phyloP scores from a whole-genome alignment of 176 grass and related monocot genomes.

The Cymbopogon citratus region DNA sequence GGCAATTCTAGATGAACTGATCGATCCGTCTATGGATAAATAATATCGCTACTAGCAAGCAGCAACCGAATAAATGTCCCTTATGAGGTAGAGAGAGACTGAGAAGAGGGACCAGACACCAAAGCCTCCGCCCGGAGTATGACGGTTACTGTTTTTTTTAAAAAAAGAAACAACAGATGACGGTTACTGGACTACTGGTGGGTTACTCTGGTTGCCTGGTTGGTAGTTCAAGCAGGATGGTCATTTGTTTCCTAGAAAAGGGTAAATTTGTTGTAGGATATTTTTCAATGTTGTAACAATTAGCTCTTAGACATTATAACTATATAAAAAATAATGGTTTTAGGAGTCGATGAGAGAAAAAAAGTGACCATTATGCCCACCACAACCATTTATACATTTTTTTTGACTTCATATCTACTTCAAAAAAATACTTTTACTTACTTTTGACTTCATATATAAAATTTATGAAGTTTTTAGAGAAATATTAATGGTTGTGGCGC shows the following conservation, averaged over 20 bases:
- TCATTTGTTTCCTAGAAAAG: not conserved
- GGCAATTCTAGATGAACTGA: not conserved
- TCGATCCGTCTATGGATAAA: not conserved
- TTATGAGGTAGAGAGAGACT: not conserved
- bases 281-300: not conserved
- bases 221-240: not conserved
- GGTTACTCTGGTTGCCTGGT: too few relatives aligned
- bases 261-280: too few relatives aligned
- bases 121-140: not conserved
- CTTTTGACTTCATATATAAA: too few relatives aligned
- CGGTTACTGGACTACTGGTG: too few relatives aligned
- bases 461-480: too few relatives aligned
- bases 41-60: not conserved
- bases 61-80: not conserved
- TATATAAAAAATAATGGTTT: not conserved
- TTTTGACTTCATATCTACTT: too few relatives aligned
- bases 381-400: too few relatives aligned
- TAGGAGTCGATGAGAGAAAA: not conserved
- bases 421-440: too few relatives aligned
- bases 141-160: too few relatives aligned
- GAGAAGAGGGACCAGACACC: not conserved
- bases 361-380: too few relatives aligned
- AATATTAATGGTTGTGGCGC: too few relatives aligned
- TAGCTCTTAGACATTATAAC: not conserved
- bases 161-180: too few relatives aligned